Percentiles rank a stretch among this genome's conserved stretches.
These are phyloP conservation scores for Sugiyamaella castrensis DNA, from an alignment of 1,139 yeast genomes.

Conservation along the genomic window DNA sequence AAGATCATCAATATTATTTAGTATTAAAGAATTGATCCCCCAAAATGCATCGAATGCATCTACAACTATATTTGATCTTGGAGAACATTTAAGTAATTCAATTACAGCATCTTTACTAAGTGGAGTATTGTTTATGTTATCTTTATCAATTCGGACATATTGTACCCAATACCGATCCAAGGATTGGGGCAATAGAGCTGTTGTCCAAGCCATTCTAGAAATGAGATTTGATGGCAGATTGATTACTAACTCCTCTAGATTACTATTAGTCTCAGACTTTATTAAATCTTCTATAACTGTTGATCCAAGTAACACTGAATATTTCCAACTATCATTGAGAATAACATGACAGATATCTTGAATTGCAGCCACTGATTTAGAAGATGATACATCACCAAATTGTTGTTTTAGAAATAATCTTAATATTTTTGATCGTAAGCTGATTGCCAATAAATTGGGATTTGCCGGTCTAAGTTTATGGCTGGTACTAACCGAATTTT, in stretches of 20 bases:
- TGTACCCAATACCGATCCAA: not conserved
- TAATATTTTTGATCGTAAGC: conserved; percentile 7
- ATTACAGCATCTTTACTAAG: not conserved
- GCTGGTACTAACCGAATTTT: too few relatives aligned
- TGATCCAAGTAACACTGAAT: conserved; percentile 6
- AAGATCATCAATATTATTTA: not conserved
- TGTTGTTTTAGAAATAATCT: conserved; percentile 6
- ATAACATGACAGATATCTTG: not conserved
- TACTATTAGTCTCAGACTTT: too few relatives aligned
- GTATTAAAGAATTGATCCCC: not conserved
- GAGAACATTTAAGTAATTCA: not conserved
- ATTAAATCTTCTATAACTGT: not conserved
- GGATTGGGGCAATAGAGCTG: conserved; percentile 2
- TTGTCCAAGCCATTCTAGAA: conserved; percentile 5
- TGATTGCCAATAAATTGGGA: not conserved
- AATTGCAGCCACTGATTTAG: not conserved
- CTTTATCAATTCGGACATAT: not conserved
- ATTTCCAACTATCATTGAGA: conserved; percentile 7
- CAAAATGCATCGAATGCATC: conserved; percentile 3
- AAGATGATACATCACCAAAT: not conserved
- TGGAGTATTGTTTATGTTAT: not conserved
- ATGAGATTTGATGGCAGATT: conserved; percentile 5
- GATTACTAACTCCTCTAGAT: too few relatives aligned
- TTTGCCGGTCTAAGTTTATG: not conserved
- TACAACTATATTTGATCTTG: not conserved